These are phyloP conservation scores for Royoungia palumana DNA, from an alignment of 768 basidiomycete genomes.

Conservation along the genomic window DNA sequence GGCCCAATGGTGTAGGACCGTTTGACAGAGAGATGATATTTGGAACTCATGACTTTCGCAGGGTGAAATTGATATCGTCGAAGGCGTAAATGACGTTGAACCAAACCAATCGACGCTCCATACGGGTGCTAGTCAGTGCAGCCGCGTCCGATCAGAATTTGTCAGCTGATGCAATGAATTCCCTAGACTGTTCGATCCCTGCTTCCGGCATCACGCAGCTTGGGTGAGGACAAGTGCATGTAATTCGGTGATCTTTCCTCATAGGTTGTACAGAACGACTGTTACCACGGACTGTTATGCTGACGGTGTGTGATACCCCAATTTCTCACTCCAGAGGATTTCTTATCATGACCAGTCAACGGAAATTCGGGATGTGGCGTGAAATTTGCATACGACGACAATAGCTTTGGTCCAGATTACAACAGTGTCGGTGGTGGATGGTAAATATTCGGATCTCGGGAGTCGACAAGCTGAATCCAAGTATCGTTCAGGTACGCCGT, in stretches of 20 bases:
- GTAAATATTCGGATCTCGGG: conserved; percentile 13
- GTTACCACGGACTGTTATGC: conserved; percentile 23
- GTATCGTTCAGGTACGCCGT: conserved; percentile 35
- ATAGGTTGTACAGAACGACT: conserved; percentile 13
- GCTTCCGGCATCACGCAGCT: conserved; percentile 18
- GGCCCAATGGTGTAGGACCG: conserved; percentile 25
- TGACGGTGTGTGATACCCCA: conserved; percentile 10
- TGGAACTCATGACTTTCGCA: conserved; percentile 7
- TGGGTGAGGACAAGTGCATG: conserved; percentile 16
- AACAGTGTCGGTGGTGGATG: conserved; percentile 40
- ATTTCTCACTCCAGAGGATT: not conserved
- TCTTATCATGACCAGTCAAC: conserved; percentile 17
- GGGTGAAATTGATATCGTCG: conserved; percentile 33
- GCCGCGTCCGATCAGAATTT: not conserved
- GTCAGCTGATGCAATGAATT: not conserved
- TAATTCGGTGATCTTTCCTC: not conserved
- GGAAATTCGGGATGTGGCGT: conserved; percentile 41
- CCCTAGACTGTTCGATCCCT: conserved; percentile 28
- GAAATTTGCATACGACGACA: conserved; percentile 15
- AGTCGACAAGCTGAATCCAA: not conserved
- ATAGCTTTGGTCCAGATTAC: conserved; percentile 30
- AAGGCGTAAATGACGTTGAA: conserved; percentile 49
- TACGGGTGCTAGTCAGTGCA: conserved; percentile 43
- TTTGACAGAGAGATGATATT: not conserved
- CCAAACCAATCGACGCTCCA: conserved; percentile 56